Base-by-base conservation (phyloP, 192 early-diverging fungal species). In the Linnemannia zychae region DNA sequence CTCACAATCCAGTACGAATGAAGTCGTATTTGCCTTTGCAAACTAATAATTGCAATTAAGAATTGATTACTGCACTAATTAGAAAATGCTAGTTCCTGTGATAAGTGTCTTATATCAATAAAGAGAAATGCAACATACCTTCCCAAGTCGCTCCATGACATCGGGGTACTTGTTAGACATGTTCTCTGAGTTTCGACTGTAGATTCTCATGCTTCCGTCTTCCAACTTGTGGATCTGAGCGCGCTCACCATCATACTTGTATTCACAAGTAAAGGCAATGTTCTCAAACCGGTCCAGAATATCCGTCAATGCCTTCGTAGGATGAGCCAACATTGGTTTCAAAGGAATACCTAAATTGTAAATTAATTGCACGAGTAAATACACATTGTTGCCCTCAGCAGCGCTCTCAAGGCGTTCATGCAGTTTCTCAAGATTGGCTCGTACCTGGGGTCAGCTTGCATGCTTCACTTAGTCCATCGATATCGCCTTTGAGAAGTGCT, bases 251-350 rank as follows among this genome's bases (percentile, higher is more conserved):
- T 99, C 99, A 78, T 99, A 99, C 82, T 99, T 99, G 89, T 93
- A 99, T 87, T 99, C 99, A 85, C 99, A 99, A 7, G 97, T 98
- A 80, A 99, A 99, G 4, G 91, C 90, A 75, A 95, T 93, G 33
- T 92, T 95, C 74, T 99, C 97, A 74, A 99, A 99, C 20, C 98
- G 91, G 70, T 99, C 93, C 89, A 99, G 80, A 28, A 99, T 95
- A 72, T 99, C 99, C 0, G 94, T 93, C 7, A 99, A 89, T 44
- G 92, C 92, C 87, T 99, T 99, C 57, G 98, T 99, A 13, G 98
- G 98, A 90, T 99, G 98, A 13, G 99, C 99, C 79, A 99, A 92
- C 99, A 99, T 99, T 15, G 99, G 99, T 74, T 99, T 99, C 20
- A 99, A 90, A 11, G 99, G 99, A 69, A 99, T 96, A 2, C 97